Evolutionary conservation across 2,329 filamentous ascomycete species (phyloP).

Genomic region (Cyphellophora europaea): DNA sequence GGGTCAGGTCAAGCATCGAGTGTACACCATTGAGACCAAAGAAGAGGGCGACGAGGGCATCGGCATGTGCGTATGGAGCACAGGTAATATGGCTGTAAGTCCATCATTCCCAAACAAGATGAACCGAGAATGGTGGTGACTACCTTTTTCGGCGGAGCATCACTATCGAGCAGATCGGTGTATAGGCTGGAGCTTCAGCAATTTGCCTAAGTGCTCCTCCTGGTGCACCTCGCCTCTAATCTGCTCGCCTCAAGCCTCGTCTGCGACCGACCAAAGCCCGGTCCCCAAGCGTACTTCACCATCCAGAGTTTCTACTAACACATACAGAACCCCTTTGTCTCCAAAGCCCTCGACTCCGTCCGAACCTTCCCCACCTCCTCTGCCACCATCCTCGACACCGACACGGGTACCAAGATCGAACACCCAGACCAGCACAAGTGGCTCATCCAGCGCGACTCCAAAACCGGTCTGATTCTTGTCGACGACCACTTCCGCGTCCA

Average conservation of each 20-base stretch:
- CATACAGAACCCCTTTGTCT: slow-evolving; percentile 47
- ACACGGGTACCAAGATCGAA: slow-evolving; percentile 8
- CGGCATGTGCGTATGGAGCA: slow-evolving; percentile 54
- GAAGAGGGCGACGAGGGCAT: slow-evolving; percentile 50
- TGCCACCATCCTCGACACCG: slow-evolving; percentile 19
- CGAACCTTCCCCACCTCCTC: slow-evolving; percentile 25
- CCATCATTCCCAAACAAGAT: too few species aligned
- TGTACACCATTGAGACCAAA: slow-evolving; percentile 43
- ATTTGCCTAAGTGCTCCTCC: too few species aligned
- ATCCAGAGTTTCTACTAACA: too few species aligned
- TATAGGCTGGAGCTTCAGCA: too few species aligned
- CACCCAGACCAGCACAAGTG: slow-evolving; percentile 25
- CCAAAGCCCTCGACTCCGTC: slow-evolving; percentile 30
- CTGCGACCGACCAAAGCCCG: too few species aligned
- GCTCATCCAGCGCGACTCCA: slow-evolving; percentile 41
- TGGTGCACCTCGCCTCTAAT: too few species aligned
- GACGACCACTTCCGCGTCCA: slow-evolving; percentile 48
- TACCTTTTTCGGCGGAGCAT: too few species aligned
- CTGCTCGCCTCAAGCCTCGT: too few species aligned
- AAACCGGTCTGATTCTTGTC: slow-evolving; percentile 42
- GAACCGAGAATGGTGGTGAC: too few species aligned
- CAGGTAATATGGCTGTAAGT: slow-evolving; percentile 46
- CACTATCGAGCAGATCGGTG: too few species aligned
- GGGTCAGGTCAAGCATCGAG: slow-evolving; percentile 32
- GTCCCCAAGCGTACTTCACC: too few species aligned